Base-by-base conservation (phyloP, 2,329 filamentous ascomycete genomes). In the Ophiostoma ips region DNA sequence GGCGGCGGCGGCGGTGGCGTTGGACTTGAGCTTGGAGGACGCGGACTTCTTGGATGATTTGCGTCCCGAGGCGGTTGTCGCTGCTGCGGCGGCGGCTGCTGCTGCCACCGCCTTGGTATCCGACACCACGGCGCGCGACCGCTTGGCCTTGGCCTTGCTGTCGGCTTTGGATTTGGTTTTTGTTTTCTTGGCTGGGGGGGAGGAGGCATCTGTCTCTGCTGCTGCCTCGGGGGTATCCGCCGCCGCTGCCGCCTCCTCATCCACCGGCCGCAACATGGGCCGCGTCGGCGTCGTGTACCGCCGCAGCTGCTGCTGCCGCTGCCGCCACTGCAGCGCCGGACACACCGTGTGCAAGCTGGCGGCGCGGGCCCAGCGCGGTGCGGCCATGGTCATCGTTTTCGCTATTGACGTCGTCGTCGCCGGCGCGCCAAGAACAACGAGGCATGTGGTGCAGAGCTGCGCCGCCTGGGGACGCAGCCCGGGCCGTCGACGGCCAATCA, bases 391-490 rank as follows among this genome's bases (percentile, higher is more conserved):
- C n/a, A n/a, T n/a, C n/a, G n/a, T n/a, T n/a, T n/a, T n/a, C n/a
- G n/a, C n/a, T n/a, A n/a, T n/a, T n/a, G n/a, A 48, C 10, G 15
- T 45, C 21, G 9, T 30, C 5, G 35, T 28, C 28, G 18, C 15
- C n/a, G 34, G 24, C 28, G 18, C 16, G n/a, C 40, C 19, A 7
- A 34, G 37, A 11, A 33, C 50, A 12, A n/a, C 24, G 15, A 38
- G 40, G 16, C 50, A 51, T 1, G 24, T 15, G 28, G 46, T 49
- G 28, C 50, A 51, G 16, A 51, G n/a, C 13, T 51, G 50, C 11
- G 40, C 38, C 28, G 46, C 15, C 38, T 35, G 46, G 3, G 18
- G 33, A 15, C 28, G 28, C 28, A 45, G 33, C 31, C 50, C 34
- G 6, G 41, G 46, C 46, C 50, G 34, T 31, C 18, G 30, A 19